phyloP scores from a whole-genome alignment of 257 asterid genomes.

The Apocynum venetum region DNA sequence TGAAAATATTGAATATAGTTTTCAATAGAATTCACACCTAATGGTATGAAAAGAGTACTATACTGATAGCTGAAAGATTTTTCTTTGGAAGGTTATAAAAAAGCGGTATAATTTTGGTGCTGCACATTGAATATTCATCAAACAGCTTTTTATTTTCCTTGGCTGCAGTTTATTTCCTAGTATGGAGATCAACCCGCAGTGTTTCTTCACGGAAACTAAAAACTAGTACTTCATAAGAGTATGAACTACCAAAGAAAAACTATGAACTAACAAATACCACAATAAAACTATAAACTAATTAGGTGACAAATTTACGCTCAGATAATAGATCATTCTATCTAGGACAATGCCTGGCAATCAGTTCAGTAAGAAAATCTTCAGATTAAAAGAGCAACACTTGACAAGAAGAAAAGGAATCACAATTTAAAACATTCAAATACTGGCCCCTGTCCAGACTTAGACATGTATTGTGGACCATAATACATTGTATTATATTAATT shows the following conservation, averaged over 20 bases:
- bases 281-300: no score
- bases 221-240: no score
- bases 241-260: neutral
- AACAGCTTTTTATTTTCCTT: neutral
- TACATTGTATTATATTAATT: neutral
- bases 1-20: neutral
- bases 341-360: neutral
- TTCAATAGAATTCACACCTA: neutral
- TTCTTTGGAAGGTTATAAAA: neutral
- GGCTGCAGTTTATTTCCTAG: neutral
- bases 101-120: no score
- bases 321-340: neutral
- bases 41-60: neutral
- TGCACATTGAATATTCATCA: neutral
- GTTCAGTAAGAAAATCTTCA: neutral
- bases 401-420: neutral
- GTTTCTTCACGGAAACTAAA: neutral
- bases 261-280: neutral
- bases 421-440: neutral
- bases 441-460: neutral
- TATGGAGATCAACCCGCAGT: neutral
- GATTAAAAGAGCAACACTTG: neutral
- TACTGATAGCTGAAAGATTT: neutral
- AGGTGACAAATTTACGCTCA: neutral
- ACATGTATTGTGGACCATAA: neutral